Base-by-base conservation (phyloP, 345 rosid genomes). In the Gossypium stocksii region DNA sequence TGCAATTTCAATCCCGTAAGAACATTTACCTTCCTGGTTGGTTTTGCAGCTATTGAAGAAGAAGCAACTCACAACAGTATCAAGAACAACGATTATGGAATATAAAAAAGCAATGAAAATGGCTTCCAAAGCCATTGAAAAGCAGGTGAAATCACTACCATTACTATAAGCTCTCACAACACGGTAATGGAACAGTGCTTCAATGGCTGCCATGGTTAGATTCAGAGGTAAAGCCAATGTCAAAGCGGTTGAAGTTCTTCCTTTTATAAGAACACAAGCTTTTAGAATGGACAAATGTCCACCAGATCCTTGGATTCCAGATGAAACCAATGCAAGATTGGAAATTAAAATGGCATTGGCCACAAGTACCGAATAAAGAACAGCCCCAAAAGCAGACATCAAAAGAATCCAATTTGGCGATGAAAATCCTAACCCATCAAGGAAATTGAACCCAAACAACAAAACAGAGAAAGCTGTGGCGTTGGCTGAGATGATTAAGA, bases 161-260 rank as follows among this genome's bases (percentile, higher is more conserved):
- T 12, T 62, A 10, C 63, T 81, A 76, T 70, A 86, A 14, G 81
- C 76, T 20, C 80, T 82, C 68, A 86, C 69, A 4, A 93, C 72
- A 62, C 97, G 63, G 77, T 83, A 83, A 8, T 82, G 94, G 74
- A 93, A 95, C 89, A 91, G 27, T 3, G 93, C 98, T 82, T 95
- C 99, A 2, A 85, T 75, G 2, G 84, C 96, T 0, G 94, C 94
- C 83, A 93, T 56, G 38, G 77, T 79, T 12, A 93, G 64, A 57
- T 85, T 89, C 1, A 80, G 77, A 7, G 96, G 91, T 4, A 93
- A 38, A 41, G 98, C 93, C 66, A 95, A 79, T 14, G 88, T 84
- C 20, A 95, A 72, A 16, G 96, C 97, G n/a, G 86, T 85, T 8
- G 93, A 86, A 66, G 81, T 84, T 74, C 84, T 91, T 82, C 91